Conservation (phyloP, 78 protist species). For the Pigoraptor vietnamica region DNA sequence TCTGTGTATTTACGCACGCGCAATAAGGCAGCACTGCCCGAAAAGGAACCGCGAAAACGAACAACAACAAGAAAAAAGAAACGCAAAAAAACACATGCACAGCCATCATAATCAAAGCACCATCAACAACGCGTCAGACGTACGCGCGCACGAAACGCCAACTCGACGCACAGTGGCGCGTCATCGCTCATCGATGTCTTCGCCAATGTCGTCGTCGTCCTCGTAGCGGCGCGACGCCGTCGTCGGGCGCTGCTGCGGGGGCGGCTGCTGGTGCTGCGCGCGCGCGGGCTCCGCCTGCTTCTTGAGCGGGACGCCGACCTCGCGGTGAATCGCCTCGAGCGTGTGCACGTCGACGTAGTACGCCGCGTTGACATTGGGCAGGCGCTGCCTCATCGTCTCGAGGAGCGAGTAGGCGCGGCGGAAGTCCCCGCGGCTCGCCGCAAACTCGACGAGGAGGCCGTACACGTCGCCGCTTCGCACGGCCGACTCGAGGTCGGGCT, state of each 20-base stretch:
- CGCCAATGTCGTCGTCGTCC: background rate
- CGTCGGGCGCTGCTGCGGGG: background rate
- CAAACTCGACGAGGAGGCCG: slow-evolving; percentile 42
- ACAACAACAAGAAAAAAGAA: background rate
- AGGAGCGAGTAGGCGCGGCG: slow-evolving; percentile 31
- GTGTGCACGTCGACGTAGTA: slow-evolving; percentile 30
- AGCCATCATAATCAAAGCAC: background rate
- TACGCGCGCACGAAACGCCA: too few species aligned
- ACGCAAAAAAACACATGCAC: background rate
- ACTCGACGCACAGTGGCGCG: background rate
- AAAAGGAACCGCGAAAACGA: background rate
- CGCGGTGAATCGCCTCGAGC: background rate
- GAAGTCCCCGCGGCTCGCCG: background rate
- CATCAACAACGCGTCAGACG: too few species aligned
- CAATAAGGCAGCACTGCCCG: too few species aligned
- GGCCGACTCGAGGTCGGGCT: slow-evolving; percentile 15
- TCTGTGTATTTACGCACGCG: too few species aligned
- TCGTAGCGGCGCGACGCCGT: background rate
- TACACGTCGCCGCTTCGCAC: slow-evolving; percentile 61
- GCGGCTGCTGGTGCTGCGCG: background rate
- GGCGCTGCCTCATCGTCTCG: slow-evolving; percentile 27
- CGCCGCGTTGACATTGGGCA: slow-evolving; percentile 20
- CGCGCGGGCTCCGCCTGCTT: background rate
- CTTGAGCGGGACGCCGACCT: background rate
- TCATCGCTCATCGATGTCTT: background rate